Evolutionary conservation across 2,329 filamentous ascomycete species (phyloP).

Genomic region (Aureobasidium sp.): DNA sequence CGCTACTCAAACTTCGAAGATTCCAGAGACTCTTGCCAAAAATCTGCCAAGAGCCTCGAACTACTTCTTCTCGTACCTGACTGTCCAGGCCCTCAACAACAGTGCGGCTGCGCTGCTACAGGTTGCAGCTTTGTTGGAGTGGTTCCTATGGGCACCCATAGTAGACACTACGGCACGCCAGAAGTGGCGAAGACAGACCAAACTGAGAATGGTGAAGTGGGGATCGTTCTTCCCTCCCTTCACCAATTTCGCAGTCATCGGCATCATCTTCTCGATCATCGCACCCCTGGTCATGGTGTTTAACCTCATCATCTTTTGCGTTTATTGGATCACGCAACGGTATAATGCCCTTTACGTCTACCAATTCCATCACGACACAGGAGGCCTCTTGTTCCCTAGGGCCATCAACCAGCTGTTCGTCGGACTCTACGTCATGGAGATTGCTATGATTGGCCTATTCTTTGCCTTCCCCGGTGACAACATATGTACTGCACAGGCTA

Average conservation of each 20-base stretch:
- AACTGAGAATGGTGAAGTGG: conserved; percentile 72
- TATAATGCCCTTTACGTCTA: conserved; percentile 96
- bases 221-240: conserved; percentile 93
- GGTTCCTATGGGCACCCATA: conserved; percentile 58
- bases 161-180: conserved; percentile 72
- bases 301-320: conserved; percentile 80
- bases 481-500: conserved; percentile 66
- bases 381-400: conserved; percentile 80
- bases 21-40: conserved; percentile 63
- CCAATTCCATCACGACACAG: conserved; percentile 81
- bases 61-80: conserved; percentile 98
- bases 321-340: conserved; percentile 93
- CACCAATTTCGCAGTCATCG: conserved; percentile 93
- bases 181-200: conserved; percentile 82
- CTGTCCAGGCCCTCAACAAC: conserved; percentile 83
- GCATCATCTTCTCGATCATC: conserved; percentile 74
- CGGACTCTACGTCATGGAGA: conserved; percentile 88
- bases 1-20: conserved; percentile 54
- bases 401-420: conserved; percentile 98
- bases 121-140: conserved; percentile 66
- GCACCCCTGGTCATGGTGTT: conserved; percentile 88
- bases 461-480: conserved; percentile 56
- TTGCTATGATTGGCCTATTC: conserved; percentile 83
- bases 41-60: conserved; percentile 83
- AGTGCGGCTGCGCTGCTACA: conserved; percentile 86